A percentile compares a stretch with the other conserved stretches of the same genome.
phyloP scores from a whole-genome alignment of 495 filamentous ascomycete genomes.

The Penicillium daleae region DNA sequence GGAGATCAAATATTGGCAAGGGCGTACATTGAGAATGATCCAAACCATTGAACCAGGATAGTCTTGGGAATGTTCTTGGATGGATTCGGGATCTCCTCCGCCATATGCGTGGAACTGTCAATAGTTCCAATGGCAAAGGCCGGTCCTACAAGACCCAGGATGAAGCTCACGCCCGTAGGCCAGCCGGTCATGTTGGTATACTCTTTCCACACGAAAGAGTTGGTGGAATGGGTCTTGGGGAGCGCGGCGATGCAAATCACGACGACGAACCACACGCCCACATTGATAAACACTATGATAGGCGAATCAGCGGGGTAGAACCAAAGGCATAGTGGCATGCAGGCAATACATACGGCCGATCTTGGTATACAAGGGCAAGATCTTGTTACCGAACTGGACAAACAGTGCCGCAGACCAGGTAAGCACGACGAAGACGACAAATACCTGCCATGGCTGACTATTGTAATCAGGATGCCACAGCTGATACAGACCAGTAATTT shows the following conservation, averaged over 20 bases:
- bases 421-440: constrained; percentile 16
- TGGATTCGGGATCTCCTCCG: constrained; percentile 64
- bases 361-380: constrained; percentile 15
- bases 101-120: constrained; percentile 59
- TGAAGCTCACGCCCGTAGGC: constrained; percentile 62
- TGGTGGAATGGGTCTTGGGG: constrained; percentile 14
- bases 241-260: constrained; percentile 9
- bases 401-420: constrained; percentile 16
- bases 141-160: constrained; percentile 61
- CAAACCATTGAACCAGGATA: constrained; percentile 42
- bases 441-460: constrained; percentile 13
- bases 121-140: constrained; percentile 67
- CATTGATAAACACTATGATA: constrained; percentile 9
- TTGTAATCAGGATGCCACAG: constrained; percentile 11
- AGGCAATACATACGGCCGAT: constrained; percentile 7
- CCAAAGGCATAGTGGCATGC: neutral
- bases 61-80: constrained; percentile 63
- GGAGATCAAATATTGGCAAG: neutral
- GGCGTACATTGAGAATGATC: constrained; percentile 23
- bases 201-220: constrained; percentile 14
- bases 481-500: constrained; percentile 16
- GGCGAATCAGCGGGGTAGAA: neutral
- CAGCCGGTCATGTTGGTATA: constrained; percentile 57
- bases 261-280: constrained; percentile 16
- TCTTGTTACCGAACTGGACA: constrained; percentile 16